Percentiles rank a stretch among this genome's conserved stretches.
Evolutionary conservation across 352 stramenopile species (phyloP).

Genomic region (Globisporangium paddicum): DNA sequence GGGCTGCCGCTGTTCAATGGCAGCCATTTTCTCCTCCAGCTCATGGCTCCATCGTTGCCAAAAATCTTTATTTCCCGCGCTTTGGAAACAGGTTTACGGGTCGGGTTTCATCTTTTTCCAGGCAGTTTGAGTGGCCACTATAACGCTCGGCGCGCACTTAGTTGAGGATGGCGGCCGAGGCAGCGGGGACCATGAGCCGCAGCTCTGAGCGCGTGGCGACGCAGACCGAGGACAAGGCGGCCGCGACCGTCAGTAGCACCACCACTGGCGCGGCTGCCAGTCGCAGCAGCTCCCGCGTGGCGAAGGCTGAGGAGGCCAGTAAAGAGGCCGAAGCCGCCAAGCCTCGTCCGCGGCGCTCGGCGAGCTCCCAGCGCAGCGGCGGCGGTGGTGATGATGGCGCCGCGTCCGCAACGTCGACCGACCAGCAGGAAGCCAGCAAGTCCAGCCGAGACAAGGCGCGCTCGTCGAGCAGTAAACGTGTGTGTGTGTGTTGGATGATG

Average conservation of each 20-base stretch:
- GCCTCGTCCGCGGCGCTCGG: not conserved
- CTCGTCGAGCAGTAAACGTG: conserved; percentile 2
- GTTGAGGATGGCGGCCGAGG: not conserved
- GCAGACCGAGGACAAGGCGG: not conserved
- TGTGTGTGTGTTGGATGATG: not conserved
- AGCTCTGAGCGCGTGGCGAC: not conserved
- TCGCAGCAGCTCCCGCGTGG: not conserved
- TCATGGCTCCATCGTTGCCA: not conserved
- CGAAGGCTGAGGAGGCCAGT: not conserved
- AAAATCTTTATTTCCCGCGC: not conserved
- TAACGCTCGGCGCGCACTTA: not conserved
- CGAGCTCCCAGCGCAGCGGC: not conserved
- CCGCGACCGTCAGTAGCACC: not conserved
- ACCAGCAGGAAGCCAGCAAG: not conserved
- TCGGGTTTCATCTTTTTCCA: not conserved
- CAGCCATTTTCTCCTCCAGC: not conserved
- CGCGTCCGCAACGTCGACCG: not conserved
- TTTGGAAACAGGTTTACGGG: not conserved
- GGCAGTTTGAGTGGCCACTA: not conserved
- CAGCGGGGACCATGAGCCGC: not conserved
- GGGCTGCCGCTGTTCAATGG: too few species aligned
- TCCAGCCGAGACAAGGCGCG: not conserved
- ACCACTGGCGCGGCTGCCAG: not conserved
- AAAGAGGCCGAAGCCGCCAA: not conserved
- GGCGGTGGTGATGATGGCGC: not conserved